Base-by-base conservation (phyloP, 2,329 filamentous ascomycete genomes). In the Neospermospora avenae region DNA sequence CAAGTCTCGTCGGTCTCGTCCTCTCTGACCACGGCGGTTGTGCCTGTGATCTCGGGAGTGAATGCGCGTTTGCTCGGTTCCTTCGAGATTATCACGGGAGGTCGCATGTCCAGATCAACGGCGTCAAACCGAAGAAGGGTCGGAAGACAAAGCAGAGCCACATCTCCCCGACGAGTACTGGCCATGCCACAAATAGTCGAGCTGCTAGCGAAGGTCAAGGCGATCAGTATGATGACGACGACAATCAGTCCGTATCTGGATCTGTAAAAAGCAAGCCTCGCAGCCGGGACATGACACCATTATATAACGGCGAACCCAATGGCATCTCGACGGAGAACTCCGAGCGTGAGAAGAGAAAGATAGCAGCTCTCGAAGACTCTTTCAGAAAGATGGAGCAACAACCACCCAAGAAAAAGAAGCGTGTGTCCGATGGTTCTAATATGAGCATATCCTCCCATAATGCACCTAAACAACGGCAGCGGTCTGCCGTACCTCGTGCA, bases 1-100 rank as follows among this genome's bases (percentile, higher is more conserved):
- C 81, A 14, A 80, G 80, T 16, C 91, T 87, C 84, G 83, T 91
- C 6, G 81, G 85, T 55, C 82, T 80, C 42, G 86, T 92, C 8
- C 80, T 93, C 6, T 88, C 88, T 18, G 89, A 92, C 71, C 89
- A 91, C 68, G 90, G 90, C 18, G 89, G 89, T 18, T 93, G 90
- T 74, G 90, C 89, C 4, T 93, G 90, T 72, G 82, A 88, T 59
- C 72, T 85, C 14, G 84, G 83, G 7, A 75, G 77, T 42, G 82
- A 86, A 59, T 88, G 85, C 68, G 82, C 84, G 2, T 88, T 88
- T 74, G 79, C 78, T 60, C 82, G 83, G 20, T 88, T 88, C 65
- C 82, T 85, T 69, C 78, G 82, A 54, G 82, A 81, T 55, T 84
- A 85, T 67, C 74, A 82, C 58, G 73, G 74, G 42, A 81, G 78